phyloP scores from a whole-genome alignment of 116 monocot genomes.

The Thalassia testudinum region DNA sequence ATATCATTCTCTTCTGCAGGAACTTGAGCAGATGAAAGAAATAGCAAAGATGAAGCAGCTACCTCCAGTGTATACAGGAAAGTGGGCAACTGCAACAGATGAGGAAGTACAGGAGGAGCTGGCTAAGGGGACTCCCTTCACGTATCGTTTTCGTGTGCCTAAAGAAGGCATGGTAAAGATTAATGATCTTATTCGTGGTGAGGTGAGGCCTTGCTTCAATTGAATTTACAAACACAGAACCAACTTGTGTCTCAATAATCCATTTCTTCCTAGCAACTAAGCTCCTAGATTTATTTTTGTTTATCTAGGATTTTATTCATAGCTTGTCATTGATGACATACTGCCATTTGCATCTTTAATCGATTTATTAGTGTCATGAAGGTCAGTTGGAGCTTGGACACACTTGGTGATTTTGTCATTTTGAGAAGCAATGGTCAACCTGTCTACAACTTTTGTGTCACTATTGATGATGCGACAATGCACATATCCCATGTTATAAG shows the following conservation, averaged over 20 bases:
- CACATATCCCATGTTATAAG: constrained; percentile 92
- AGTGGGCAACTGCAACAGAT: constrained; percentile 80
- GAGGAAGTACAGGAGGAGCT: constrained; percentile 65
- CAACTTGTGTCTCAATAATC: background rate
- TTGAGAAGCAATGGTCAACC: constrained; percentile 98
- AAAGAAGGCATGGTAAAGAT: constrained; percentile 75
- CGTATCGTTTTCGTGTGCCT: constrained; percentile 88
- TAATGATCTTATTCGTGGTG: constrained; percentile 85
- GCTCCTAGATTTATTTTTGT: too few relatives aligned
- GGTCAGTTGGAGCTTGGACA: constrained; percentile 88
- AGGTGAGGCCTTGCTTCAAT: constrained; percentile 31
- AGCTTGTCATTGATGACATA: too few relatives aligned
- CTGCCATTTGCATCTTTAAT: constrained; percentile 7
- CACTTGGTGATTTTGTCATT: constrained; percentile 94
- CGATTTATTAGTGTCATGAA: constrained; percentile 58
- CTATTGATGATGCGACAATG: constrained; percentile 98
- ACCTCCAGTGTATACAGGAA: constrained; percentile 88
- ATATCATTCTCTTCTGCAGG: constrained; percentile 17
- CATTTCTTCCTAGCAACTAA: too few relatives aligned
- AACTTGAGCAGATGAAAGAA: constrained; percentile 94
- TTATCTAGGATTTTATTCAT: too few relatives aligned
- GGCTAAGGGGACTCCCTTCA: constrained; percentile 71
- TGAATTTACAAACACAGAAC: background rate
- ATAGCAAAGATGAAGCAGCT: constrained; percentile 72
- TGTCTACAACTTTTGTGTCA: constrained; percentile 98